Conservation (phyloP, 768 basidiomycete genomes). For the Phaffia tasmanica region DNA sequence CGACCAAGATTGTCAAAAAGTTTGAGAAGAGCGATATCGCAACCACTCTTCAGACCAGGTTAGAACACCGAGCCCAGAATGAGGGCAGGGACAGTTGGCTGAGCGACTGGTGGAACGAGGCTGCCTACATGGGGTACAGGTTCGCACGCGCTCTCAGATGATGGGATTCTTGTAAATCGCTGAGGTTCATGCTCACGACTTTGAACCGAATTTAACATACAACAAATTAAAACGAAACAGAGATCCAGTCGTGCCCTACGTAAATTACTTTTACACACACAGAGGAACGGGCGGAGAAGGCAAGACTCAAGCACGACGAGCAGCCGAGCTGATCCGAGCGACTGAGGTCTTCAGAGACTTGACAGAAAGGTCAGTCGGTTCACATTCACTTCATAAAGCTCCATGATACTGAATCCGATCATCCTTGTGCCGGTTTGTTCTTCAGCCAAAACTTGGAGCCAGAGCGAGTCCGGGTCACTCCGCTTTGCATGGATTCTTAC, state of each 20-base stretch:
- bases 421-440: not conserved
- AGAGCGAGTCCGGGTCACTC: constrained; percentile 64
- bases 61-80: constrained; percentile 57
- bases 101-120: constrained; percentile 97
- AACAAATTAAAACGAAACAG: constrained; percentile 31
- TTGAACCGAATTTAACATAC: not conserved
- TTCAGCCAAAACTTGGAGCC: constrained; percentile 66
- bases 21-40: constrained; percentile 64
- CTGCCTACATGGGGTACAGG: constrained; percentile 74
- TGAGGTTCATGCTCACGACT: not conserved
- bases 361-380: constrained; percentile 56
- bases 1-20: constrained; percentile 49
- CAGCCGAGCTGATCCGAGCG: constrained; percentile 72
- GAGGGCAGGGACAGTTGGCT: constrained; percentile 65
- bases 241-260: constrained; percentile 80
- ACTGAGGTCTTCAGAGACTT: constrained; percentile 73
- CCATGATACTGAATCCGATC: not conserved
- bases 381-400: not conserved
- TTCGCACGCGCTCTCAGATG: constrained; percentile 7
- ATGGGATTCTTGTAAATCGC: not conserved
- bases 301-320: constrained; percentile 52
- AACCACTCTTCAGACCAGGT: constrained; percentile 60
- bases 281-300: constrained; percentile 47
- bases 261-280: constrained; percentile 93
- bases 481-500: constrained; percentile 87